These are phyloP conservation scores for Eucalyptus pumila DNA, from an alignment of 345 rosid species.

Conservation along the genomic window DNA sequence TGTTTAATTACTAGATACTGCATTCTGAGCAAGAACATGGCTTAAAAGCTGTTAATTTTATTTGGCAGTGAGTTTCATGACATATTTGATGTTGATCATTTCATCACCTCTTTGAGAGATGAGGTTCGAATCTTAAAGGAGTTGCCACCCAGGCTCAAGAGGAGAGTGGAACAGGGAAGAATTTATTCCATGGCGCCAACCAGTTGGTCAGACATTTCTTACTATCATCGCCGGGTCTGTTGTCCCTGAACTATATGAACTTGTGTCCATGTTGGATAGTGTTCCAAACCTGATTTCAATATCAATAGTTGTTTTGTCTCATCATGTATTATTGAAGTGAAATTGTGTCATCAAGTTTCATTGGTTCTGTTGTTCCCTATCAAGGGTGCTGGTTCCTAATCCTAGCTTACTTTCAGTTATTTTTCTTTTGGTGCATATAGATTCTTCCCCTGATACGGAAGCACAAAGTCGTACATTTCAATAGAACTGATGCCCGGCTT, in stretches of 20 bases:
- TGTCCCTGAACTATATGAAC: neutral
- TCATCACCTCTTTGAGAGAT: conserved; percentile 28
- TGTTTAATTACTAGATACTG: neutral
- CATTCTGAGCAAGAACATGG: neutral
- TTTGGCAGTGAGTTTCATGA: conserved; percentile 31
- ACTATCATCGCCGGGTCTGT: conserved; percentile 25
- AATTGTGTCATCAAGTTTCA: neutral
- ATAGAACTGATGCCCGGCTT: conserved; percentile 88
- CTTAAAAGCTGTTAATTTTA: neutral
- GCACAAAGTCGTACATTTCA: conserved; percentile 78
- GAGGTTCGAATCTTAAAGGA: conserved; percentile 30
- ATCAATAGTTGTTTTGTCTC: neutral
- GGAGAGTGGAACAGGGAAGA: conserved; percentile 6
- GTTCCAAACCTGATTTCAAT: neutral
- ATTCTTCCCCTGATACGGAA: conserved; percentile 83
- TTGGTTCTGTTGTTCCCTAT: neutral
- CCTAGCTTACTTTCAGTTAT: neutral
- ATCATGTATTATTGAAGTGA: neutral
- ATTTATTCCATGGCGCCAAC: conserved; percentile 27
- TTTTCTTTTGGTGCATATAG: conserved; percentile 20
- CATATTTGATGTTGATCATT: conserved; percentile 39
- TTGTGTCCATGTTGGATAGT: neutral
- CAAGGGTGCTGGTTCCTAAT: neutral
- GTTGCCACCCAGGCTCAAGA: conserved; percentile 19
- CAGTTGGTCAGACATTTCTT: conserved; percentile 47